These are phyloP conservation scores for Phytophthora constricta DNA, from an alignment of 352 stramenopile genomes.

Conservation along the genomic window DNA sequence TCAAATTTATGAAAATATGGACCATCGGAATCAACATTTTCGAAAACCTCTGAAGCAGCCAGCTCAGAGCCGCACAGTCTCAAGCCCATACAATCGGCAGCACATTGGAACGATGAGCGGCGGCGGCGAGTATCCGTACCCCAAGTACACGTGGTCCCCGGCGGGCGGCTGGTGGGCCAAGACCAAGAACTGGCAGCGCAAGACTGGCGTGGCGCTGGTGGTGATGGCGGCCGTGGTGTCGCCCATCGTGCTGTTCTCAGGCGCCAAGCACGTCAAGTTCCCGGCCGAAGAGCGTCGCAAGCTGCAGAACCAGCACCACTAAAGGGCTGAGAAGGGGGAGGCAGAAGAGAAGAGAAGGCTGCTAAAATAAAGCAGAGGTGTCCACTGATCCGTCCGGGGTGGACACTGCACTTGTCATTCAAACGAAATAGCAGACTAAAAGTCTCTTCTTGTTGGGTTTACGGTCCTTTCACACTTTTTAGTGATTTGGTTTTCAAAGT, in stretches of 20 bases:
- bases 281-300: conserved; percentile 74
- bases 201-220: conserved; percentile 67
- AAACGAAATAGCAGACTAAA: too few species aligned
- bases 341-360: too few species aligned
- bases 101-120: conserved; percentile 63
- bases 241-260: conserved; percentile 71
- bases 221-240: conserved; percentile 53
- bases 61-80: conserved; percentile 29
- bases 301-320: conserved; percentile 19
- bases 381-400: too few species aligned
- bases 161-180: conserved; percentile 87
- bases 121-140: conserved; percentile 85
- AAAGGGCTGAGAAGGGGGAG: conserved; percentile 4
- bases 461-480: too few species aligned
- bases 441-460: too few species aligned
- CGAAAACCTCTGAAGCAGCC: neutral
- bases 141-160: conserved; percentile 88
- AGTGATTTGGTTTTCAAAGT: too few species aligned
- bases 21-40: neutral
- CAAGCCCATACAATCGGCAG: conserved; percentile 14
- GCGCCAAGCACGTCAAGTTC: conserved; percentile 73
- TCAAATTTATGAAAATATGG: neutral
- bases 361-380: too few species aligned
- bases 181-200: conserved; percentile 85
- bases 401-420: too few species aligned